Conservation (phyloP, 2,329 filamentous ascomycete genomes). For the Scortechinia acanthostroma region DNA sequence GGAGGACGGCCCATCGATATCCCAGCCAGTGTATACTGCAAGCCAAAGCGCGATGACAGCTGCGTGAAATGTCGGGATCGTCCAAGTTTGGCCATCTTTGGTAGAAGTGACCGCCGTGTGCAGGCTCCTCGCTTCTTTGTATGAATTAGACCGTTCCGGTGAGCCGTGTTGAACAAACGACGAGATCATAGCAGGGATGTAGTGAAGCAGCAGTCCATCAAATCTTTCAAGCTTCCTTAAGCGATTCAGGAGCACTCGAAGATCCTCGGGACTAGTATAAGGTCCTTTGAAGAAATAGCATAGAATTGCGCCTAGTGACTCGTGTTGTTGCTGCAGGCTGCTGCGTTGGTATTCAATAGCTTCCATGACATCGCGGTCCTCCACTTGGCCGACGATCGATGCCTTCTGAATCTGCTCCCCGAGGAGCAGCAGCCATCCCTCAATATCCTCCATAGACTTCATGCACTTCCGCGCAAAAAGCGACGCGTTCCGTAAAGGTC, state of each 20-base stretch:
- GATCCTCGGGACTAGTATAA: constrained; percentile 45
- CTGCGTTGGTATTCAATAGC: constrained; percentile 46
- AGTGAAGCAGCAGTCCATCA: constrained; percentile 49
- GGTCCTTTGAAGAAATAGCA: constrained; percentile 47
- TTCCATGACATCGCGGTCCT: constrained; percentile 41
- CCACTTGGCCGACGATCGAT: constrained; percentile 42
- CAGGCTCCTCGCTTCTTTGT: constrained; percentile 40
- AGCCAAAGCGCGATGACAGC: constrained; percentile 50
- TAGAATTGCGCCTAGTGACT: constrained; percentile 49
- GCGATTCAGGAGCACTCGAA: constrained; percentile 40
- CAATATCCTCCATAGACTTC: constrained; percentile 44
- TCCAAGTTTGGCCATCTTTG: constrained; percentile 42
- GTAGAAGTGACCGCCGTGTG: constrained; percentile 35
- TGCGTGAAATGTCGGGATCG: constrained; percentile 42
- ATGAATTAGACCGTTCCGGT: constrained; percentile 33
- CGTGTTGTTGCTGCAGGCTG: constrained; percentile 53
- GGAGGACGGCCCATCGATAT: constrained; percentile 32
- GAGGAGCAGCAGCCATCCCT: constrained; percentile 45
- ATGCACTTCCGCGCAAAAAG: constrained; percentile 49
- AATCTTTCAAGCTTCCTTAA: constrained; percentile 43
- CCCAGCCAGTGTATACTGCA: constrained; percentile 53
- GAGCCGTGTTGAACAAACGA: constrained; percentile 45
- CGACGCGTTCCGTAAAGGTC: constrained; percentile 35
- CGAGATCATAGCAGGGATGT: constrained; percentile 47
- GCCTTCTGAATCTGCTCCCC: constrained; percentile 46